A percentile compares a stretch with the other conserved stretches of the same genome.
Evolutionary conservation across 2,329 filamentous ascomycete genomes (phyloP).

Genomic region (Venturia nashicola): DNA sequence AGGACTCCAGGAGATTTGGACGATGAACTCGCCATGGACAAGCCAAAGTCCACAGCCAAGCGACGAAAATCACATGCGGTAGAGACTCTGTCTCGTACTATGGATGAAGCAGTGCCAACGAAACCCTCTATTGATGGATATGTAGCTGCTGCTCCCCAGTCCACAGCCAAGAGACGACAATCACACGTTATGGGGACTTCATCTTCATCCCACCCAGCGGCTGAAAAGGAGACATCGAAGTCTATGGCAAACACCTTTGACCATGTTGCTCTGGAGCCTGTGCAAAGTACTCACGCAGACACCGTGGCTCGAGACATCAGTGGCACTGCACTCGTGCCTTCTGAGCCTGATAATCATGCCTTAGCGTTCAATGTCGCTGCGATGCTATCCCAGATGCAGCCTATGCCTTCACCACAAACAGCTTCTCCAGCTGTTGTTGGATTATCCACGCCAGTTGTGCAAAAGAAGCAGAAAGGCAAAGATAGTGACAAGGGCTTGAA

Average conservation of each 20-base stretch:
- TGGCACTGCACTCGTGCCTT: background rate
- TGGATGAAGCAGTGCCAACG: background rate
- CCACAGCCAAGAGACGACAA: background rate
- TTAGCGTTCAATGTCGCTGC: background rate
- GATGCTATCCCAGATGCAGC: background rate
- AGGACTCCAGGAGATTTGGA: background rate
- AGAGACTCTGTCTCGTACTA: background rate
- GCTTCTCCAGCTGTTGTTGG: background rate
- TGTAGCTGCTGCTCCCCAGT: background rate
- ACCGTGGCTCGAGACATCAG: background rate
- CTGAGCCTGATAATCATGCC: background rate
- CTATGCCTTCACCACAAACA: background rate
- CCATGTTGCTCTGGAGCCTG: background rate
- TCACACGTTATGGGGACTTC: background rate
- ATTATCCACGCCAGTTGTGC: background rate
- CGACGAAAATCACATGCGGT: background rate
- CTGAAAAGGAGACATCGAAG: background rate
- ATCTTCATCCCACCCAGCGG: background rate
- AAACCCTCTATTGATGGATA: background rate
- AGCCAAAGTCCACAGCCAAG: background rate
- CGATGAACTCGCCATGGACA: background rate
- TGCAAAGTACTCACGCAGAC: background rate
- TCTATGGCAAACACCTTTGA: no score
- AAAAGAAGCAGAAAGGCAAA: background rate
- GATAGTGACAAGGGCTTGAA: background rate